These are phyloP conservation scores for Solanum boliviense DNA, from an alignment of 257 asterid genomes.

Conservation along the genomic window DNA sequence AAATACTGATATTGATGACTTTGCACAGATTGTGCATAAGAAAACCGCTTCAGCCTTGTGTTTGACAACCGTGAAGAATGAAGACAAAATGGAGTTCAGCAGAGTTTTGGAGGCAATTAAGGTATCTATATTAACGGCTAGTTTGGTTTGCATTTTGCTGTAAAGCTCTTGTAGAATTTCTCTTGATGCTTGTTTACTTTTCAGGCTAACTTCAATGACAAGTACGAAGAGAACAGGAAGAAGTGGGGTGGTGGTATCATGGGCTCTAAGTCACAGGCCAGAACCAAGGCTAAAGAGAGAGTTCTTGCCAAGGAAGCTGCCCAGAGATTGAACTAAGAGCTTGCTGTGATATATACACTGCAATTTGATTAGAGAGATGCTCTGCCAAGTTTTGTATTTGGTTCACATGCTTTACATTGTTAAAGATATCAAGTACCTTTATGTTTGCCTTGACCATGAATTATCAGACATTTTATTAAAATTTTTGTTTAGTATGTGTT, in stretches of 20 bases:
- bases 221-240: conserved; percentile 27
- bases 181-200: neutral
- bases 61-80: conserved; percentile 35
- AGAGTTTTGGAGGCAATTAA: conserved; percentile 34
- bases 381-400: neutral
- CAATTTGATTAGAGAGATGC: neutral
- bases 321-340: conserved; percentile 16
- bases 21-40: conserved; percentile 22
- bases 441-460: neutral
- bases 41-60: conserved; percentile 35
- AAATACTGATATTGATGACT: neutral
- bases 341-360: neutral
- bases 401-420: neutral
- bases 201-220: conserved; percentile 43
- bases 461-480: neutral
- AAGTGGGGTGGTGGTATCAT: conserved; percentile 45
- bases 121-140: conserved; percentile 1
- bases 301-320: conserved; percentile 37
- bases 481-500: neutral
- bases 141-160: neutral
- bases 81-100: conserved; percentile 35
- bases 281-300: conserved; percentile 32
- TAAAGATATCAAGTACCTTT: neutral
- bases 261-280: conserved; percentile 44
- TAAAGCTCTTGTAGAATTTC: neutral